phyloP scores from a whole-genome alignment of 176 grass and related monocot genomes.

The Aegilops longissima region DNA sequence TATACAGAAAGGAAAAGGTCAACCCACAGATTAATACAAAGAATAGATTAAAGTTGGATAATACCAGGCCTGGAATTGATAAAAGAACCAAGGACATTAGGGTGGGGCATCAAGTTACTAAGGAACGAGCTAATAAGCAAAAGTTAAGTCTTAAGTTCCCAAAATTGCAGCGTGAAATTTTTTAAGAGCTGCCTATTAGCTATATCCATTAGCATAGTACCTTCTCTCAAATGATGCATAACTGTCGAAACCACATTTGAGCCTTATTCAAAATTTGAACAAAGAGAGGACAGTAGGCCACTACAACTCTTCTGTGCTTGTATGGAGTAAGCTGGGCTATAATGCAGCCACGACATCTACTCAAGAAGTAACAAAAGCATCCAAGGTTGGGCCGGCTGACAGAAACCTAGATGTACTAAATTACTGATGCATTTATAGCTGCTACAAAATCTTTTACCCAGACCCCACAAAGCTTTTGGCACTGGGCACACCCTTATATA shows the following conservation, averaged over 20 bases:
- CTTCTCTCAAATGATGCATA: not conserved
- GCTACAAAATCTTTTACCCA: not conserved
- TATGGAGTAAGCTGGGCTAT: not conserved
- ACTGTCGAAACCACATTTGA: not conserved
- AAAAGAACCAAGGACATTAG: not conserved
- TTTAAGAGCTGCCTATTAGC: not conserved
- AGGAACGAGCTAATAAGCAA: too few species aligned
- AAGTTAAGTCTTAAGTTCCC: too few species aligned
- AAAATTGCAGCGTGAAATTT: not conserved
- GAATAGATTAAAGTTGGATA: not conserved
- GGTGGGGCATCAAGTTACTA: not conserved
- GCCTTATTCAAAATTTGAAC: not conserved
- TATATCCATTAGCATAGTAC: slow-evolving; percentile 1
- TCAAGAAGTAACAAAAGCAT: not conserved
- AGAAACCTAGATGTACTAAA: not conserved
- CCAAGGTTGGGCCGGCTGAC: not conserved
- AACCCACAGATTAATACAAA: not conserved
- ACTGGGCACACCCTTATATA: not conserved
- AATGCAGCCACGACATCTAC: not conserved
- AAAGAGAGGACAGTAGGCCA: not conserved
- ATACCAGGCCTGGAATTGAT: slow-evolving; percentile 1
- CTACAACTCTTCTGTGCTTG: not conserved
- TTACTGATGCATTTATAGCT: not conserved
- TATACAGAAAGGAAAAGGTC: not conserved
- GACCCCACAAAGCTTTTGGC: not conserved